These are phyloP conservation scores for Haematococcus lacustris DNA, from an alignment of 139 green algal genomes.

Conservation along the genomic window DNA sequence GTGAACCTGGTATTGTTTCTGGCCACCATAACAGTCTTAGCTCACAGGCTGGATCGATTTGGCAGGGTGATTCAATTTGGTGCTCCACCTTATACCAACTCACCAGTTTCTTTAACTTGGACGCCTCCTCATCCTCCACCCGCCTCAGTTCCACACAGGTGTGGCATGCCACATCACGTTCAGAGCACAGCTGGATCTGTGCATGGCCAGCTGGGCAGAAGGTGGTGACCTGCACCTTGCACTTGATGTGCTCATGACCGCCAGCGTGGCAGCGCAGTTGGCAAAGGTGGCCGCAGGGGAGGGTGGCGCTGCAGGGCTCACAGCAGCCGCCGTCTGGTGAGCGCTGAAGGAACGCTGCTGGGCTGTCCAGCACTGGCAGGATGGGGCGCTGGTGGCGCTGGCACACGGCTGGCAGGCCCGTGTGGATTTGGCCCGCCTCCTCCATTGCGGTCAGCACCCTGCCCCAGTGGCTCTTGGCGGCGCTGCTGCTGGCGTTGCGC, in stretches of 20 bases:
- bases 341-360: constrained; percentile 25
- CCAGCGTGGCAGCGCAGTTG: constrained; percentile 34
- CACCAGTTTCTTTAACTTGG: constrained; percentile 13
- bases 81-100: no score
- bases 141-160: constrained; percentile 14
- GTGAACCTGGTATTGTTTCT: no score
- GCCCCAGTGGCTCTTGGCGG: constrained; percentile 26
- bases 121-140: constrained; percentile 11
- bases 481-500: constrained; percentile 16
- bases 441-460: constrained; percentile 26
- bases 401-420: constrained; percentile 42
- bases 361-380: constrained; percentile 6
- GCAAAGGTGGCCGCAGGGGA: constrained; percentile 56
- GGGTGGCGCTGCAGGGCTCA: constrained; percentile 28
- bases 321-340: constrained; percentile 49
- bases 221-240: constrained; percentile 24
- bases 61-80: no score
- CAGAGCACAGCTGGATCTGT: constrained; percentile 8
- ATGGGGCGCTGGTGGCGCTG: constrained; percentile 26
- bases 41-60: no score
- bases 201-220: constrained; percentile 27
- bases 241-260: constrained; percentile 26
- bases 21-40: not conserved
- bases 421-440: constrained; percentile 2
- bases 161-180: not conserved